Evolutionary conservation across 176 grass and related monocot genomes (phyloP).

Genomic region (Ampelocalamus luodianensis): DNA sequence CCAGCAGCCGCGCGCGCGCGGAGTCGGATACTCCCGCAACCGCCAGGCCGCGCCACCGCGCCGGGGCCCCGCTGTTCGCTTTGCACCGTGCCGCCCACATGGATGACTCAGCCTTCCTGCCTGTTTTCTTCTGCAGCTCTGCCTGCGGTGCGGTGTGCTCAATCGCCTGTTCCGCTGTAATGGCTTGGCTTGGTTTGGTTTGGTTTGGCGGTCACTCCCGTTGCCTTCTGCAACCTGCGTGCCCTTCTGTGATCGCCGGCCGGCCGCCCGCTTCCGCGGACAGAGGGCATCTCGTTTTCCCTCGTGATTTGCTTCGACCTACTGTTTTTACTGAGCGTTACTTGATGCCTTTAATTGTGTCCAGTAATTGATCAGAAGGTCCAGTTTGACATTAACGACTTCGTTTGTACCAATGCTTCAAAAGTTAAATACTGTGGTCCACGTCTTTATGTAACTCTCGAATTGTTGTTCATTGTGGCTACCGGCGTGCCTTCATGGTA

Average conservation of each 20-base stretch:
- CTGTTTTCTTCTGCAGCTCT: neutral
- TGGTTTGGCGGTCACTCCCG: neutral
- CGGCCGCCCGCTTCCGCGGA: neutral
- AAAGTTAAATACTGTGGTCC: neutral
- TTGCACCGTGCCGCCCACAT: conserved; percentile 38
- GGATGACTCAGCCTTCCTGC: neutral
- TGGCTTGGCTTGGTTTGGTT: neutral
- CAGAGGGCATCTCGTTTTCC: neutral
- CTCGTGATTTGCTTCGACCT: neutral
- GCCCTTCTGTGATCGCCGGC: neutral
- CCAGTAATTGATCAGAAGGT: neutral
- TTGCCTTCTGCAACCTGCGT: neutral
- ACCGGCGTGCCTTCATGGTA: neutral
- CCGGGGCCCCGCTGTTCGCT: conserved; percentile 17
- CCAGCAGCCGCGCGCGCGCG: conserved; percentile 14
- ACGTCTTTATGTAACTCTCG: neutral
- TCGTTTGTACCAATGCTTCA: neutral
- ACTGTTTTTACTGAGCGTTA: neutral
- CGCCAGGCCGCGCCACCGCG: conserved; percentile 3
- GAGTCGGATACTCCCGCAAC: conserved; percentile 16
- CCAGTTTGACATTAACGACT: neutral
- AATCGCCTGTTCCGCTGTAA: neutral
- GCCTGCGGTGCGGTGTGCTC: neutral
- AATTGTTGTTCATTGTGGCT: neutral
- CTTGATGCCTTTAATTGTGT: neutral